A percentile compares a stretch with the other conserved stretches of the same genome.
Evolutionary conservation across 306 rosid species (phyloP).

Genomic region (Prunus persica): Prunus_persica_NCBIv2 NC_034010.1:22008501-22009000

Average conservation of each 20-base stretch:
- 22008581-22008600: background rate
- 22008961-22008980: too few relatives aligned
- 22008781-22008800: background rate
- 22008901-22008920: background rate
- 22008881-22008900: conserved; percentile 60
- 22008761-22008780: background rate
- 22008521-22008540: conserved; percentile 15
- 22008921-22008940: conserved; percentile 12
- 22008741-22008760: conserved; percentile 15
- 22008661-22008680: background rate
- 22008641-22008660: conserved; percentile 49
- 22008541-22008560: background rate
- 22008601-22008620: conserved; percentile 76
- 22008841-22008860: conserved; percentile 62
- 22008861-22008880: conserved; percentile 83
- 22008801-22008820: conserved; percentile 1
- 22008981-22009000: background rate
- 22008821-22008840: conserved; percentile 36
- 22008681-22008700: conserved; percentile 14
- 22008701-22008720: conserved; percentile 45
- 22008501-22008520: conserved; percentile 14
- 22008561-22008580: background rate
- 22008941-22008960: background rate
- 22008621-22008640: conserved; percentile 82
- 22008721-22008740: conserved; percentile 36